Base-by-base conservation (phyloP, 2,329 filamentous ascomycete genomes). In the Diaporthe ampelina region DNA sequence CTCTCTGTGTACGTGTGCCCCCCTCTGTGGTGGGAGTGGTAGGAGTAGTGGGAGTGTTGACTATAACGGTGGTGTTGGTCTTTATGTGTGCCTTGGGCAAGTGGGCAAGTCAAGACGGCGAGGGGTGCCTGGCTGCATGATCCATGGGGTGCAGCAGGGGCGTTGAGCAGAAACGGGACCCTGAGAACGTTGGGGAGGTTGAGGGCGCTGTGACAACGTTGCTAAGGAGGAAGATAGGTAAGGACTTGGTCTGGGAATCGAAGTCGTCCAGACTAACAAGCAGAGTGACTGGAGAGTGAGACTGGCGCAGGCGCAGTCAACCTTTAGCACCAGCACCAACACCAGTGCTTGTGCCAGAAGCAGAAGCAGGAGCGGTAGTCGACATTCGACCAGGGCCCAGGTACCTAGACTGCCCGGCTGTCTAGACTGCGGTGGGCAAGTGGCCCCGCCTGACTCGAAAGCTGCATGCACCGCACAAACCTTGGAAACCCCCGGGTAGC, bases 261-360 rank as follows among this genome's bases (percentile, higher is more conserved):
- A 67, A 52, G 48, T 68, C 63, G 63, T 68, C 63, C 24, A 50
- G 63, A 68, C 61, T 65, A 65, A 58, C 32, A 58, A 37, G 32
- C 21, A 37, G 29, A n/a, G 43, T 21, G 26, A 63, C 43, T 67
- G 29, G 43, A 50, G 61, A 50, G 29, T 24, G 61, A 35, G 61
- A 67, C 61, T 67, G 61, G 61, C 26, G 43, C 61, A 35, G 61
- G 43, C 61, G 61, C 61, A 67, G 63, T 67, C 63, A 67, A 67
- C 63, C 63, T 67, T 19, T 52, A 67, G 63, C 63, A 68, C 63
- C 63, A 21, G 29, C 48, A 54, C 63, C 63, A 68, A 9, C 40
- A 54, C 63, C 63, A 68, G 63, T 67, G 32, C 63, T 61, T 67
- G 63, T 67, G 35, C 63, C 63, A 67, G 63, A 67, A 67, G 63